These are phyloP conservation scores for baker's yeast (Saccharomyces cerevisiae) DNA, from an alignment of 805 yeast genomes.

Conservation along the genomic window DNA sequence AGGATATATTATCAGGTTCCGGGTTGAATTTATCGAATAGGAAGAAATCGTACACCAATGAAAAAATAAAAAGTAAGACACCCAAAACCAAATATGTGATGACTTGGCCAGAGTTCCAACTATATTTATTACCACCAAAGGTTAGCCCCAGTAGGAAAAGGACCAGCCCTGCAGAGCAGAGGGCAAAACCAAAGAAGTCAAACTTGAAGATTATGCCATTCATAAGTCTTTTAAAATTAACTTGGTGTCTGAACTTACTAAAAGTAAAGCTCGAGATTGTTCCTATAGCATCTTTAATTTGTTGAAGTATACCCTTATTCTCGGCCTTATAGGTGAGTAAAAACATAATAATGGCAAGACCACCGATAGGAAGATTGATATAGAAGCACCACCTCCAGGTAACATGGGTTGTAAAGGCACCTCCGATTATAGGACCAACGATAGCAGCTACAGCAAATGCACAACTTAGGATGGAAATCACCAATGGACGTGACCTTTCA, in stretches of 20 bases:
- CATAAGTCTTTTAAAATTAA: background rate
- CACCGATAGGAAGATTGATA: slow-evolving; percentile 61
- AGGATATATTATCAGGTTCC: slow-evolving; percentile 5
- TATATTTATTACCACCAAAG: slow-evolving; percentile 47
- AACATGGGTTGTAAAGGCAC: slow-evolving; percentile 49
- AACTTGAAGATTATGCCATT: slow-evolving; percentile 9
- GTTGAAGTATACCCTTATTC: background rate
- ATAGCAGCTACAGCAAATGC: slow-evolving; percentile 44
- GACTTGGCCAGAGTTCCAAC: slow-evolving; percentile 43
- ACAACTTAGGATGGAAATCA: slow-evolving; percentile 19
- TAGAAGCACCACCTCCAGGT: slow-evolving; percentile 78
- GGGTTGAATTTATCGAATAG: slow-evolving; percentile 10
- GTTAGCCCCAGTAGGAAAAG: slow-evolving; percentile 18
- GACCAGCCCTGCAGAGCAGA: slow-evolving; percentile 18
- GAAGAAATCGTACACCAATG: slow-evolving; percentile 39
- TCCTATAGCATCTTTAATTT: background rate
- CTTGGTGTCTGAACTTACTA: background rate
- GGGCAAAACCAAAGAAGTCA: slow-evolving; percentile 19
- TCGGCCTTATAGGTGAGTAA: slow-evolving; percentile 13
- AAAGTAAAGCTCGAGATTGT: background rate
- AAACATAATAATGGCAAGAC: slow-evolving; percentile 25
- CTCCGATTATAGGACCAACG: slow-evolving; percentile 59
- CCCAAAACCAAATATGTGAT: slow-evolving; percentile 39
- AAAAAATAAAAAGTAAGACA: slow-evolving; percentile 33
- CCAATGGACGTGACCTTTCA: slow-evolving; percentile 19